A percentile compares a stretch with the other conserved stretches of the same genome.
Conservation (phyloP, 345 rosid species). For the Aurinia saxatilis region DNA sequence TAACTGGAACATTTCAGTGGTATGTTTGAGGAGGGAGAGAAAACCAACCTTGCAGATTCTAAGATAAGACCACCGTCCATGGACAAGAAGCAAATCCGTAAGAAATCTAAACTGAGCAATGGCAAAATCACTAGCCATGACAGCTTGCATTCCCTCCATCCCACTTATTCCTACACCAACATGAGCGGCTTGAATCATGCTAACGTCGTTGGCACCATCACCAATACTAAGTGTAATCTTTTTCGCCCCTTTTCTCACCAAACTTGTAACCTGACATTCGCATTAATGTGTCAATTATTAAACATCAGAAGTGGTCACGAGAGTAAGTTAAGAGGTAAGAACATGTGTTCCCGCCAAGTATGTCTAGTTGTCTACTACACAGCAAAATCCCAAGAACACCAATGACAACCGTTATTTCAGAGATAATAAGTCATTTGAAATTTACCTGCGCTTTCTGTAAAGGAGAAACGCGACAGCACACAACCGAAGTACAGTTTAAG, state of each 20-base stretch:
- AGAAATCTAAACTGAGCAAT: conserved; percentile 95
- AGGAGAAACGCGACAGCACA: conserved; percentile 98
- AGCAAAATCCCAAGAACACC: not conserved
- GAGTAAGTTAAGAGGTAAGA: not conserved
- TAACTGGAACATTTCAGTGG: not conserved
- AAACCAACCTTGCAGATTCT: conserved; percentile 88
- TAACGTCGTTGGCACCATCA: conserved; percentile 98
- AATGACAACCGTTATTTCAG: not conserved
- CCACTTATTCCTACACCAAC: conserved; percentile 98
- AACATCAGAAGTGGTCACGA: not conserved
- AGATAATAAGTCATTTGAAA: not conserved
- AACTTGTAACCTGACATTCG: conserved; percentile 69
- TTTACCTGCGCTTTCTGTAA: conserved; percentile 96
- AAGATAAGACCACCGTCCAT: conserved; percentile 95
- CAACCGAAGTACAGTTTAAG: conserved; percentile 90
- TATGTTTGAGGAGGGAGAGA: not conserved
- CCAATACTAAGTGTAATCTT: conserved; percentile 97
- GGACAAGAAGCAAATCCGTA: conserved; percentile 87
- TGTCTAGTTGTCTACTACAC: not conserved
- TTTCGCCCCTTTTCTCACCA: conserved; percentile 84
- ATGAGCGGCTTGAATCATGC: conserved; percentile 99
- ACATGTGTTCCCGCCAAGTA: not conserved
- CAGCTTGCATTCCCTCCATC: conserved; percentile 98
- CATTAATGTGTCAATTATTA: not conserved
- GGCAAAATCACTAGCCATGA: conserved; percentile 99